Evolutionary conservation across 2,329 filamentous ascomycete genomes (phyloP).

Genomic region (Fusarium circinatum): DNA sequence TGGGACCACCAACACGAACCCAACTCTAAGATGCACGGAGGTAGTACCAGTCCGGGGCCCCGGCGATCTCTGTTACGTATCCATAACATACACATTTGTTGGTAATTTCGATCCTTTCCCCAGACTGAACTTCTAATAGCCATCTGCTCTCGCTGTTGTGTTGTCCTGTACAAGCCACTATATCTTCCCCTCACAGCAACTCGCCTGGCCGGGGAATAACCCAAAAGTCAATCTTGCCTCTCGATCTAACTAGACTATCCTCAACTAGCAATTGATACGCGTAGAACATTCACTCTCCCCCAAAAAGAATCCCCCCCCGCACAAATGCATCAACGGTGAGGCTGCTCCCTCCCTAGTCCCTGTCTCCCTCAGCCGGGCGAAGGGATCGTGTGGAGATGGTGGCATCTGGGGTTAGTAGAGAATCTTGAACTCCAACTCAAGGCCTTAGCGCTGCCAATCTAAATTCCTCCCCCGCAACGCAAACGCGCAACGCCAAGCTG

Average conservation of each 20-base stretch:
- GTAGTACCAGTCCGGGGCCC: constrained; percentile 24
- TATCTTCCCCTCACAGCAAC: constrained; percentile 18
- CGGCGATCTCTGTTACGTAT: constrained; percentile 19
- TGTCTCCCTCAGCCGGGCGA: constrained; percentile 35
- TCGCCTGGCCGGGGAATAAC: constrained; percentile 24
- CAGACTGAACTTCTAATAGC: constrained; percentile 8
- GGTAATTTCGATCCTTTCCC: constrained; percentile 9
- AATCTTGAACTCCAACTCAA: constrained; percentile 34
- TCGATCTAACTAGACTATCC: background rate
- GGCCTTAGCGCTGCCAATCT: constrained; percentile 21
- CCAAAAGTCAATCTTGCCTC: constrained; percentile 1
- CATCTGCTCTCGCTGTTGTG: background rate
- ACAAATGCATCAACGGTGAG: constrained; percentile 29
- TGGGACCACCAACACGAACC: constrained; percentile 8
- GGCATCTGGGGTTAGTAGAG: constrained; percentile 19
- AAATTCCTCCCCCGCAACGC: constrained; percentile 39
- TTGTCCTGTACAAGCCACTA: background rate
- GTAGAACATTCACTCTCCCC: background rate
- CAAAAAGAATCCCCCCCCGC: constrained; percentile 18
- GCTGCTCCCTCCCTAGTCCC: background rate
- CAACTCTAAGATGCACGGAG: constrained; percentile 1
- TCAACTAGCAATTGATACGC: background rate
- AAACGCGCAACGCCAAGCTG: constrained; percentile 10
- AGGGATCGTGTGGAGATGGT: constrained; percentile 43
- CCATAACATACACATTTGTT: background rate